Conservation (phyloP, 2,329 filamentous ascomycete genomes). For the Fusarium sp. region DNA sequence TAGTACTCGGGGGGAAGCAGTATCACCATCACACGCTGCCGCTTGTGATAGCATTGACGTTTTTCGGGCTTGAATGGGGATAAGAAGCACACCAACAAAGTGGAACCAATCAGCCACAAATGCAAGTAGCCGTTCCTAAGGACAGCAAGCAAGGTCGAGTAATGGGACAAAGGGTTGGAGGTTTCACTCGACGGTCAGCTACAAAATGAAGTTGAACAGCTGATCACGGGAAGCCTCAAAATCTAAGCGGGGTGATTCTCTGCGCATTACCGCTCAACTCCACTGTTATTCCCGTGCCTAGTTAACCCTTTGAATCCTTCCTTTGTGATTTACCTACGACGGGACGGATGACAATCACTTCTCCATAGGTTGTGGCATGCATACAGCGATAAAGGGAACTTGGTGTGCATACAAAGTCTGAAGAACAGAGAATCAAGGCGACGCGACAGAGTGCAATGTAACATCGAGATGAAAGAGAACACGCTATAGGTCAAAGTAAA, state of each 20-base stretch:
- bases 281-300: not conserved
- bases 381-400: not conserved
- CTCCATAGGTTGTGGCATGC: not conserved
- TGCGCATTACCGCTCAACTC: not conserved
- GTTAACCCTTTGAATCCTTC: not conserved
- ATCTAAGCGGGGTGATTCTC: conserved; percentile 2
- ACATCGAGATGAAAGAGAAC: not conserved
- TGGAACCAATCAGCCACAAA: conserved; percentile 25
- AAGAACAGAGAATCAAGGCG: not conserved
- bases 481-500: not conserved
- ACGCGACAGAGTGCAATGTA: not conserved
- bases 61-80: not conserved
- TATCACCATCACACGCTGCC: conserved; percentile 4
- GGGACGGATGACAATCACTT: not conserved
- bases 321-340: not conserved
- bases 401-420: not conserved
- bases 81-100: conserved; percentile 14
- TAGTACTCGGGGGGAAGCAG: not conserved
- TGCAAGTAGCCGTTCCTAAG: conserved; percentile 6
- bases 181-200: not conserved
- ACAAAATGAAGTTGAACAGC: not conserved
- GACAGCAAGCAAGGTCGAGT: not conserved
- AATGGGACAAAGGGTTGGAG: not conserved
- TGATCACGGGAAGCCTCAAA: conserved; percentile 1
- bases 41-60: conserved; percentile 6